phyloP scores from a whole-genome alignment of 1,284 basidiomycete species.

The Naganishia sp. region DNA sequence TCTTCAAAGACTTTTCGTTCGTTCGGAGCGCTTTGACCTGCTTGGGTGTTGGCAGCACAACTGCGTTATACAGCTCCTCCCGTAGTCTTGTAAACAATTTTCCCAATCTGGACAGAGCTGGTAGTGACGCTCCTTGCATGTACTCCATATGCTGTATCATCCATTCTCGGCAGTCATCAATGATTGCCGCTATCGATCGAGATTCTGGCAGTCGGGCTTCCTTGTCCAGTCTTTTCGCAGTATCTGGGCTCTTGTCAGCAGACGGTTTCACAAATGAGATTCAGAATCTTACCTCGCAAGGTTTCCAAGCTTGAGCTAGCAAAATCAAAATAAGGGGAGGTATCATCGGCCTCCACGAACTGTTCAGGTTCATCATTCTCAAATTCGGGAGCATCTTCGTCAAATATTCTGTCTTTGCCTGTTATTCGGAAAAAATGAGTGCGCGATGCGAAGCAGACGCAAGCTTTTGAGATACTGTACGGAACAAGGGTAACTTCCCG shows the following conservation, averaged over 20 bases:
- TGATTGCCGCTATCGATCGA: neutral
- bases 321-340: conserved; percentile 3
- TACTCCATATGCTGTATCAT: neutral
- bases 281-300: neutral
- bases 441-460: too few species aligned
- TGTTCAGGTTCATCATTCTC: neutral
- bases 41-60: neutral
- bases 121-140: neutral
- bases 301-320: neutral
- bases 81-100: neutral
- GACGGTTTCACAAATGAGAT: neutral
- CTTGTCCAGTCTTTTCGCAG: neutral
- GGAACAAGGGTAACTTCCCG: too few species aligned
- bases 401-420: too few species aligned
- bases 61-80: neutral
- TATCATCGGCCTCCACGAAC: neutral
- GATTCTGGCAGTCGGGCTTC: neutral
- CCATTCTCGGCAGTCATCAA: neutral
- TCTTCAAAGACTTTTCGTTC: conserved; percentile 1
- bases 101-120: conserved; percentile 7
- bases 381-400: too few species aligned
- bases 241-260: neutral
- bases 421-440: too few species aligned
- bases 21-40: neutral
- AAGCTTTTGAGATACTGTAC: too few species aligned